phyloP scores from a whole-genome alignment of 2,329 filamentous ascomycete genomes.

The Cercospora berteroae region DNA sequence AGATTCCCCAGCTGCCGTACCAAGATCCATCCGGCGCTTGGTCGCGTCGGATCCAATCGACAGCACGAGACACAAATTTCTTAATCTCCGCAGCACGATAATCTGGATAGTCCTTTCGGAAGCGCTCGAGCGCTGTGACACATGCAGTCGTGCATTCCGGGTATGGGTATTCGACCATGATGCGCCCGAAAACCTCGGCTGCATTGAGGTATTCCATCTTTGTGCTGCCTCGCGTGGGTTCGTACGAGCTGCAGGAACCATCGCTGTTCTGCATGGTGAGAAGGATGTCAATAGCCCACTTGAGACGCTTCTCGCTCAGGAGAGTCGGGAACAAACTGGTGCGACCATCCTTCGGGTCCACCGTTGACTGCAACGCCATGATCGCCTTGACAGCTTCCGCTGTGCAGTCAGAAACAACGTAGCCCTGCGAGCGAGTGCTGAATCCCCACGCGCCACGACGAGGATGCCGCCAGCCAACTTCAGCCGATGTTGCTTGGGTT shows the following conservation, averaged over 20 bases:
- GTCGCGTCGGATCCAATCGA: slow-evolving; percentile 76
- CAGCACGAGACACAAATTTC: slow-evolving; percentile 67
- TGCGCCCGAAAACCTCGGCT: slow-evolving; percentile 91
- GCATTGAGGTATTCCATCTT: slow-evolving; percentile 85
- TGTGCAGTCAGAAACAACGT: slow-evolving; percentile 92
- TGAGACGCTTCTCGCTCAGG: slow-evolving; percentile 73
- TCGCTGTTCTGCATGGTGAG: slow-evolving; percentile 85
- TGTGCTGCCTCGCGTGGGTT: slow-evolving; percentile 73
- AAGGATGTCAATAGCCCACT: slow-evolving; percentile 85
- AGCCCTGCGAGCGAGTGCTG: slow-evolving; percentile 87
- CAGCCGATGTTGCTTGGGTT: slow-evolving; percentile 31
- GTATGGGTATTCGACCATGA: slow-evolving; percentile 99
- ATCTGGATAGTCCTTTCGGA: slow-evolving; percentile 74
- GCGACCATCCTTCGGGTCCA: slow-evolving; percentile 44
- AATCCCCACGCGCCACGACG: slow-evolving; percentile 96
- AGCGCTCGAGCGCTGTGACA: slow-evolving; percentile 80
- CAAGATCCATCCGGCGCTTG: slow-evolving; percentile 84
- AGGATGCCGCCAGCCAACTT: slow-evolving; percentile 70
- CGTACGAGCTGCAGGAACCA: slow-evolving; percentile 88
- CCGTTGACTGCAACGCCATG: slow-evolving; percentile 76
- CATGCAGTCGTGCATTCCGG: slow-evolving; percentile 96
- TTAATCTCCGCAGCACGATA: slow-evolving; percentile 77
- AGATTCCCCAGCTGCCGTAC: slow-evolving; percentile 98
- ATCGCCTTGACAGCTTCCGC: slow-evolving; percentile 86
- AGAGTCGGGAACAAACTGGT: slow-evolving; percentile 61